phyloP scores from a whole-genome alignment of 164 flowering plant genomes.

The Cinnamomum chago region DNA sequence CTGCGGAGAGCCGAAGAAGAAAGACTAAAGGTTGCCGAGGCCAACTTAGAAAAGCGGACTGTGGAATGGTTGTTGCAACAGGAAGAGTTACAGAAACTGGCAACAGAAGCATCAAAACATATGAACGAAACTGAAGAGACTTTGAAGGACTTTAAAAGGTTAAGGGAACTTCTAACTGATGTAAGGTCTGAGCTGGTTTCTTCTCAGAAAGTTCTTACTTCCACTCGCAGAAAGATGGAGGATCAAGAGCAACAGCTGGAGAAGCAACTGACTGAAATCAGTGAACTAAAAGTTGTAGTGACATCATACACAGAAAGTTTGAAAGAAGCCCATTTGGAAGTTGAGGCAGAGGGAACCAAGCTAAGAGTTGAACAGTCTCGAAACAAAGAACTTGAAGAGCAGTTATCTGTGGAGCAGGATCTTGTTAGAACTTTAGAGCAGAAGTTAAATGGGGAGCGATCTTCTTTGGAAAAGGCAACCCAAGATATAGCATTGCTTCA shows the following conservation, averaged over 20 bases:
- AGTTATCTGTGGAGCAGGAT: slow-evolving; percentile 47
- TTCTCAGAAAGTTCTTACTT: slow-evolving; percentile 60
- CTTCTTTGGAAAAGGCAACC: slow-evolving; percentile 41
- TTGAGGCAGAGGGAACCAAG: slow-evolving; percentile 62
- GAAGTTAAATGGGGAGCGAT: slow-evolving; percentile 50
- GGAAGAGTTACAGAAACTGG: slow-evolving; percentile 53
- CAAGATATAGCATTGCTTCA: slow-evolving; percentile 40
- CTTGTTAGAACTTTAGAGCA: slow-evolving; percentile 42
- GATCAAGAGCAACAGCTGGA: slow-evolving; percentile 56
- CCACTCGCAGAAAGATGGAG: slow-evolving; percentile 55
- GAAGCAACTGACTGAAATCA: slow-evolving; percentile 55
- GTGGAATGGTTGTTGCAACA: slow-evolving; percentile 58
- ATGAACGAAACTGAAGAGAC: slow-evolving; percentile 37
- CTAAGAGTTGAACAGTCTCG: slow-evolving; percentile 64
- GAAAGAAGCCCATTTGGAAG: slow-evolving; percentile 58
- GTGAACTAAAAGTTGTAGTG: slow-evolving; percentile 46
- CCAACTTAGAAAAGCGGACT: slow-evolving; percentile 60
- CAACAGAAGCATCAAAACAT: slow-evolving; percentile 40
- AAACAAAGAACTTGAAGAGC: slow-evolving; percentile 60
- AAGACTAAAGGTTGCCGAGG: slow-evolving; percentile 52
- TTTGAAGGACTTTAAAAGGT: slow-evolving; percentile 51
- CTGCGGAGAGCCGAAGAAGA: slow-evolving; percentile 48
- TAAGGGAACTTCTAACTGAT: slow-evolving; percentile 61
- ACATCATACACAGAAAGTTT: slow-evolving; percentile 44
- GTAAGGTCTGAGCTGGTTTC: slow-evolving; percentile 72